phyloP scores from a whole-genome alignment of 257 asterid species.

The Solanum peruvianum region DNA sequence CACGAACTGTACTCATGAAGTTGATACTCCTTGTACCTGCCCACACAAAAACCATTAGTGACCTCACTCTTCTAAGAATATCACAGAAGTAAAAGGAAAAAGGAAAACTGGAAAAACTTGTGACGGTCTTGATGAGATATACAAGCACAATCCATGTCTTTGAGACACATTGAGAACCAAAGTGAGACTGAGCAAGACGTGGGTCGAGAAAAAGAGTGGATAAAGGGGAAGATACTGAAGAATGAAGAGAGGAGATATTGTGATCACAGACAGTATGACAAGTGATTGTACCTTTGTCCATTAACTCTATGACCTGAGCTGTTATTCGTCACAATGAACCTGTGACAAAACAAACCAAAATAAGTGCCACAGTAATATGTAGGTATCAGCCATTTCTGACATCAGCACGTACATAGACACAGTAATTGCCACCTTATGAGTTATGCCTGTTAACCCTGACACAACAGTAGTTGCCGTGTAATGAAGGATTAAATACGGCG shows the following conservation, averaged over 20 bases:
- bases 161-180: background rate
- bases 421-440: background rate
- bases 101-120: background rate
- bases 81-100: background rate
- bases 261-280: background rate
- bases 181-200: background rate
- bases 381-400: background rate
- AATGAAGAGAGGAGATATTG: background rate
- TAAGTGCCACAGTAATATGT: background rate
- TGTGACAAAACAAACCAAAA: slow-evolving; percentile 12
- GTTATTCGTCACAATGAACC: slow-evolving; percentile 82
- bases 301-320: slow-evolving; percentile 73
- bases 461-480: background rate
- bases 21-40: slow-evolving; percentile 87
- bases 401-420: background rate
- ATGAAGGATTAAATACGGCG: background rate
- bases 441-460: background rate
- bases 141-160: background rate
- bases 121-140: background rate
- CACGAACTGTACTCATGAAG: slow-evolving; percentile 86
- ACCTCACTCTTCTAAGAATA: background rate
- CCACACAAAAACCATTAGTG: background rate
- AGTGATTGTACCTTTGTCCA: slow-evolving; percentile 58
- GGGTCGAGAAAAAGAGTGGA: background rate
- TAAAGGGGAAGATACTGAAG: background rate